Evolutionary conservation across 441 rosid genomes (phyloP).

Genomic region (Hypseocharis bilobata): DNA sequence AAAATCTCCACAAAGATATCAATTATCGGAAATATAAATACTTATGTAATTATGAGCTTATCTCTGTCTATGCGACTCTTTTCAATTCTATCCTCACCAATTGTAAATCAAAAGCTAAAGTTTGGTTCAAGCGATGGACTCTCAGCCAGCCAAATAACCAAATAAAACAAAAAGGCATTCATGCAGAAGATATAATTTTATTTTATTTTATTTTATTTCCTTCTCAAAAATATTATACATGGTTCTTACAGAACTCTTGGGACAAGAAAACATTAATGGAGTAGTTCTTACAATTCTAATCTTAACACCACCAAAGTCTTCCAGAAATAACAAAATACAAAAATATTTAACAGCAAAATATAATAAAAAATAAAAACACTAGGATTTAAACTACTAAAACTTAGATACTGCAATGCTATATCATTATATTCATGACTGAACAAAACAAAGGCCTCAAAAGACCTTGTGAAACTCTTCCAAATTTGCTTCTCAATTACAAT

Average conservation of each 20-base stretch:
- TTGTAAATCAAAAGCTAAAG: neutral
- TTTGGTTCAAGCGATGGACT: neutral
- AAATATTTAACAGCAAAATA: too few species aligned
- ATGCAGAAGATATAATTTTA: neutral
- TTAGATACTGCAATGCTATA: neutral
- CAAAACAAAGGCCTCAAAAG: neutral
- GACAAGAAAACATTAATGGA: neutral
- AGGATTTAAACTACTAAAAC: neutral
- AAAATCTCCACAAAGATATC: neutral
- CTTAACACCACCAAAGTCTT: neutral
- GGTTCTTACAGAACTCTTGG: neutral
- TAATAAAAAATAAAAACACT: neutral
- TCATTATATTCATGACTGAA: neutral
- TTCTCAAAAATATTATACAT: neutral
- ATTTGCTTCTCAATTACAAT: neutral
- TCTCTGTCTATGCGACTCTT: neutral
- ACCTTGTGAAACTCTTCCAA: too few species aligned
- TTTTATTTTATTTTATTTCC: neutral
- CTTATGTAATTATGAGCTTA: neutral
- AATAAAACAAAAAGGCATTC: neutral
- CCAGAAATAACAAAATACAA: neutral
- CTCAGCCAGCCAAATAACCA: neutral
- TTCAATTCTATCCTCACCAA: neutral
- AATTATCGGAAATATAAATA: neutral
- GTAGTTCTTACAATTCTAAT: too few species aligned